phyloP scores from a whole-genome alignment of 108 stramenopile genomes.

The Hondaea fermentalgiana region DNA sequence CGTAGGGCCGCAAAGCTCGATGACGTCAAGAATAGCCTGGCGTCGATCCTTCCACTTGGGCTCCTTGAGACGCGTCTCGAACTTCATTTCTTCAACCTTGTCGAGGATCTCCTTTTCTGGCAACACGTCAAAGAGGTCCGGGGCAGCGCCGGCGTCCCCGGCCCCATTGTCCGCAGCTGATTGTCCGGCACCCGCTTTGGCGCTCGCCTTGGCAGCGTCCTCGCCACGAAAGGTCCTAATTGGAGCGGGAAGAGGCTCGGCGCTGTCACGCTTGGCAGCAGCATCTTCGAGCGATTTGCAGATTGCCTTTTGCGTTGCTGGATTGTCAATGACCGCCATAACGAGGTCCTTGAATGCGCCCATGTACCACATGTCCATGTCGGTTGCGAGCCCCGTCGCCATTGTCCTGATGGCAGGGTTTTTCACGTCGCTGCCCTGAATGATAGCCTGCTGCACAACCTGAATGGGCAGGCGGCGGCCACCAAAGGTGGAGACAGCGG shows the following conservation, averaged over 20 bases:
- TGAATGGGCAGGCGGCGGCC: not conserved
- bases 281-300: not conserved
- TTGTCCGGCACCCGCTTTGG: not conserved
- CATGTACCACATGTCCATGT: not conserved
- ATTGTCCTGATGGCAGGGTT: not conserved
- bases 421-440: not conserved
- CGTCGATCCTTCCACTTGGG: not conserved
- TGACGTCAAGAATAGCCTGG: not conserved
- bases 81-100: not conserved
- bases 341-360: not conserved
- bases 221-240: not conserved
- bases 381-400: not conserved
- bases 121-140: not conserved
- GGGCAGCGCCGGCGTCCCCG: not conserved
- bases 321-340: not conserved
- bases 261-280: not conserved
- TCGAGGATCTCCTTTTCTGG: not conserved
- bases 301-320: not conserved
- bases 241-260: not conserved
- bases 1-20: not conserved
- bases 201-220: not conserved
- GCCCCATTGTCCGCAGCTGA: not conserved
- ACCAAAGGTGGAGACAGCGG: not conserved
- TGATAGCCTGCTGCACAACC: not conserved
- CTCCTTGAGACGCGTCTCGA: not conserved